phyloP scores from a whole-genome alignment of 768 basidiomycete species.

The Pleurotus salmoneostramineus region DNA sequence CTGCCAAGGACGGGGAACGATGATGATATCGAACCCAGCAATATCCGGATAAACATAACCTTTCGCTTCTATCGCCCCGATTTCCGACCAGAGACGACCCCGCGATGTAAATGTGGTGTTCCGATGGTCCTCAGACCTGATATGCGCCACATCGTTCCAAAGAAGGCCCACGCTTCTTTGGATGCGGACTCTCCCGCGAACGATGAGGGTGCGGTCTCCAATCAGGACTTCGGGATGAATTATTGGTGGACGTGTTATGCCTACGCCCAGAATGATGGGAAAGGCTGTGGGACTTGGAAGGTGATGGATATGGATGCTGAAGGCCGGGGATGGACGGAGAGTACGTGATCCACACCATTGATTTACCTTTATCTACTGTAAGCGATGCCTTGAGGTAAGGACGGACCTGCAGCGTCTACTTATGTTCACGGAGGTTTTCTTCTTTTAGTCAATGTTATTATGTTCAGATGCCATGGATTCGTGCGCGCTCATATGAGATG shows the following conservation, averaged over 20 bases:
- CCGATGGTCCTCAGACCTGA: conserved; percentile 71
- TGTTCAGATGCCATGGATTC: too few relatives aligned
- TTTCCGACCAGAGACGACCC: conserved; percentile 61
- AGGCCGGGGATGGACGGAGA: conserved; percentile 32
- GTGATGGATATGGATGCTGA: conserved; percentile 68
- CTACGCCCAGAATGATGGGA: conserved; percentile 80
- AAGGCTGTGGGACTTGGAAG: conserved; percentile 75
- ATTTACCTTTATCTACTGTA: too few relatives aligned
- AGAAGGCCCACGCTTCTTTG: background rate
- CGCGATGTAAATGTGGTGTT: conserved; percentile 69
- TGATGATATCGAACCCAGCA: conserved; percentile 41
- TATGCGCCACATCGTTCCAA: conserved; percentile 34
- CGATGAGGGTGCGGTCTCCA: background rate
- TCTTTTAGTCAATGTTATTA: too few relatives aligned
- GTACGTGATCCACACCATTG: background rate
- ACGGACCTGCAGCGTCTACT: too few relatives aligned
- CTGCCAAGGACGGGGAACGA: background rate
- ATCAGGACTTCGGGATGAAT: conserved; percentile 12
- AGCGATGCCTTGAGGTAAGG: too few relatives aligned
- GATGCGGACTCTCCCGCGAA: background rate
- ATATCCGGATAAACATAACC: conserved; percentile 79
- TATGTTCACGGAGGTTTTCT: too few relatives aligned
- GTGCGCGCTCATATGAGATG: too few relatives aligned
- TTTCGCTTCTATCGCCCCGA: conserved; percentile 87
- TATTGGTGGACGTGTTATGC: conserved; percentile 87